Evolutionary conservation across 1,284 basidiomycete genomes (phyloP), one percentile per base, ranked within the genome.

Genomic region (Rhodotorula mucilaginosa): DNA sequence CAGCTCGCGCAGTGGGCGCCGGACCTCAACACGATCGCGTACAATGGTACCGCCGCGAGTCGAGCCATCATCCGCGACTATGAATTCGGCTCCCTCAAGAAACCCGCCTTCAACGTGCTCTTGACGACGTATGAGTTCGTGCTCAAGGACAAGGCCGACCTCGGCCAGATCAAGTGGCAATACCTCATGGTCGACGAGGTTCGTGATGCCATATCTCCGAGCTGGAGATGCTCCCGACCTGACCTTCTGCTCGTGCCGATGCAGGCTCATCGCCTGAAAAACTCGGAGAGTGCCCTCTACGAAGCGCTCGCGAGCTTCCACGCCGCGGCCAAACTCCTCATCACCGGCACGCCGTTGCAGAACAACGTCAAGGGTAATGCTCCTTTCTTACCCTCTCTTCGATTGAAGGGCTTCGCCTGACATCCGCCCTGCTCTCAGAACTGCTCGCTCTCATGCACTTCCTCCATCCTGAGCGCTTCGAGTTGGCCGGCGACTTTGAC

Each of bases 111-210:
- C 88, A 99, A 99, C 81, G 96, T 98, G 21, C 84, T 99, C 61
- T 83, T 99, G 76, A 99, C 97, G 21, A 99, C 97, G 21, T 99
- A 99, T 83, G 97, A 99, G 82, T 87, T 97, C 79, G 93, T 93
- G 19, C 84, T 99, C 77, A 90, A 97, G 77, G 97, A 99, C 81
- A 84, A 90, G 60, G 89, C 89, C 78, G 92, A 97, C 80, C 85
- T 99, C 59, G 88, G 87, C 58, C 90, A 92, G 74, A 95, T 99
- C 84, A 97, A 95, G 82, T 99, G 97, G 97, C 96, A 98, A 81
- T 90, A 89, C 54, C 84, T 99, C 64, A 91, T 93, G 67, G 96
- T 99, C 39, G 97, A 99, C 79, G 97, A 99, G 87, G 92, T 91
- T 62, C 44, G 85, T 79, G 65, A 34, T 10, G 26, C 44, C 15